phyloP scores from a whole-genome alignment of 345 rosid genomes.

The Eucalyptus cloeziana region DNA sequence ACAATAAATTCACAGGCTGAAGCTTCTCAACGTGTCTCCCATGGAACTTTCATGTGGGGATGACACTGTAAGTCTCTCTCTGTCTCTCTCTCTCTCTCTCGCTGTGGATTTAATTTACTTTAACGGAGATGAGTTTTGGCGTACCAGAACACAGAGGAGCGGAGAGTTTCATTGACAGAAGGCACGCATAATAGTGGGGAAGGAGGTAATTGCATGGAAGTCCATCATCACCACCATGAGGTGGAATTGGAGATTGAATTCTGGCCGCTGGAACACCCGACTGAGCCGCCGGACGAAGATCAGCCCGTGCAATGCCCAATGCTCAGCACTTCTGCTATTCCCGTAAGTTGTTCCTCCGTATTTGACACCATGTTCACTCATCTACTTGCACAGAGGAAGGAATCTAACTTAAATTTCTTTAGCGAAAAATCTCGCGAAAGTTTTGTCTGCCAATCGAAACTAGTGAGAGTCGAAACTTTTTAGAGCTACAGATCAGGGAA shows the following conservation, averaged over 20 bases:
- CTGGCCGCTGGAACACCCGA: slow-evolving; percentile 84
- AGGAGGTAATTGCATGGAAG: slow-evolving; percentile 9
- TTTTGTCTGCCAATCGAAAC: not conserved
- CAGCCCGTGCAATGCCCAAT: slow-evolving; percentile 85
- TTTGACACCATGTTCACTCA: not conserved
- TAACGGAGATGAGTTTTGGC: not conserved
- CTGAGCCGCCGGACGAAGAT: slow-evolving; percentile 87
- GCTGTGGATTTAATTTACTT: not conserved
- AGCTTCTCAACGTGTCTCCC: slow-evolving; percentile 7
- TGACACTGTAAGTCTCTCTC: slow-evolving; percentile 11
- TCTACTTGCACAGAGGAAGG: not conserved
- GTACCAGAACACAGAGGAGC: slow-evolving; percentile 12
- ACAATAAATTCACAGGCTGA: slow-evolving; percentile 2
- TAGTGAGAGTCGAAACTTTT: not conserved
- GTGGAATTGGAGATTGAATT: slow-evolving; percentile 41
- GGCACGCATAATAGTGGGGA: slow-evolving; percentile 8
- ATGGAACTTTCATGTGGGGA: slow-evolving; percentile 24
- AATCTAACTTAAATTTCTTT: not conserved
- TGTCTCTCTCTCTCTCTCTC: not conserved
- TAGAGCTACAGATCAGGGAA: not conserved
- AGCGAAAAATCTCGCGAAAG: not conserved
- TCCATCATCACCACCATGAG: not conserved
- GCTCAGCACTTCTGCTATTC: slow-evolving; percentile 42
- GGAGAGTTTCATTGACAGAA: not conserved
- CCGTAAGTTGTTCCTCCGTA: slow-evolving; percentile 16